These are phyloP conservation scores for Phytophthora pinifolia DNA, from an alignment of 352 stramenopile genomes.

Conservation along the genomic window DNA sequence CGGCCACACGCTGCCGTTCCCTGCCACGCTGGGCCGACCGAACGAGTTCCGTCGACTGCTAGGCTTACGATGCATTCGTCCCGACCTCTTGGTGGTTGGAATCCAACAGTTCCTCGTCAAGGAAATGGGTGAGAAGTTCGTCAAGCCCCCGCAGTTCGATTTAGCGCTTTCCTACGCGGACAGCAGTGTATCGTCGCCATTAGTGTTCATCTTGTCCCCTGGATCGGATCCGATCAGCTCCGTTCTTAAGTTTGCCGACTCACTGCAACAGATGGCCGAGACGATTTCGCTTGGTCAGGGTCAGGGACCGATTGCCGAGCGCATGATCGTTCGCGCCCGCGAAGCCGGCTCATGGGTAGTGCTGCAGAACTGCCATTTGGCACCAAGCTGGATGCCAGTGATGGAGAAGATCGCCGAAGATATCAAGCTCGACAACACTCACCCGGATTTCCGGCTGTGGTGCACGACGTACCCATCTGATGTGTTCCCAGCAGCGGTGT, in stretches of 20 bases:
- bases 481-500: conserved; percentile 92
- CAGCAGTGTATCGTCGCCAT: conserved; percentile 78
- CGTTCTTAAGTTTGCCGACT: conserved; percentile 90
- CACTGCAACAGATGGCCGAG: conserved; percentile 69
- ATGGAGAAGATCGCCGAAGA: conserved; percentile 93
- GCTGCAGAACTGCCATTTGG: conserved; percentile 91
- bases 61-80: conserved; percentile 79
- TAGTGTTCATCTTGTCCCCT: conserved; percentile 93
- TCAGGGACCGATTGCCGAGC: conserved; percentile 90
- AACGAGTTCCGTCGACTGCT: conserved; percentile 77
- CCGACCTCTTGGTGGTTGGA: conserved; percentile 85
- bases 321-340: conserved; percentile 82
- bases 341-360: conserved; percentile 91
- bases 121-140: conserved; percentile 91
- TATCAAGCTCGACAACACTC: conserved; percentile 78
- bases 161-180: conserved; percentile 88
- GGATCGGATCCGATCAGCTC: conserved; percentile 91
- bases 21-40: conserved; percentile 57
- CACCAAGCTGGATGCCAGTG: conserved; percentile 91
- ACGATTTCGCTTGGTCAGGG: conserved; percentile 93
- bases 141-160: conserved; percentile 91
- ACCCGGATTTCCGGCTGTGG: conserved; percentile 92
- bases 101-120: conserved; percentile 91
- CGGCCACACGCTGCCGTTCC: conserved; percentile 81
- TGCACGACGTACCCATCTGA: conserved; percentile 94